A percentile compares a stretch with the other conserved stretches of the same genome.
Evolutionary conservation across 2,329 filamentous ascomycete species (phyloP).

Genomic region (Zymoseptoria crescenta): DNA sequence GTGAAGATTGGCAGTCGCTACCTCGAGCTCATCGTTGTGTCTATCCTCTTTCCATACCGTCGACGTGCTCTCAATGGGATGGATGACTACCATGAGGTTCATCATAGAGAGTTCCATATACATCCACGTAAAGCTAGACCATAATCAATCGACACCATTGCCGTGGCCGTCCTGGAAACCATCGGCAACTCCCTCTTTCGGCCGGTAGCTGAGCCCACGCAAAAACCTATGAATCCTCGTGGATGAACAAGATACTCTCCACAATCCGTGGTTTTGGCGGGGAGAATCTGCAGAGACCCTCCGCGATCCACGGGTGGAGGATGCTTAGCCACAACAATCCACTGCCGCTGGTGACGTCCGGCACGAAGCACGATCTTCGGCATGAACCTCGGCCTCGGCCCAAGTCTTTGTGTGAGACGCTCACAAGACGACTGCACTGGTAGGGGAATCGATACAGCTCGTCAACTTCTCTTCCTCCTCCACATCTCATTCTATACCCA

Average conservation of each 20-base stretch:
- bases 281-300: neutral
- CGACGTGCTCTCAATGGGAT: no score
- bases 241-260: neutral
- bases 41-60: no score
- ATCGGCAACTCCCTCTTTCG: neutral
- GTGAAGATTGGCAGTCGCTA: neutral
- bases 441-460: neutral
- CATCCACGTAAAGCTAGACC: no score
- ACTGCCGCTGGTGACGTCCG: neutral
- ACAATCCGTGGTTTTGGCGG: neutral
- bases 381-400: neutral
- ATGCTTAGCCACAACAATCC: neutral
- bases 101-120: neutral
- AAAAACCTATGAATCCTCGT: neutral
- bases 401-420: neutral
- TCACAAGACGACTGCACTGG: neutral
- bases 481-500: slow-evolving; percentile 4
- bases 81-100: neutral
- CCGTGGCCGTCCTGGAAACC: neutral
- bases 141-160: neutral
- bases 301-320: neutral
- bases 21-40: neutral
- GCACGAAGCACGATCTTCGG: no score
- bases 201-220: no score
- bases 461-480: slow-evolving; percentile 1